A percentile compares a stretch with the other conserved stretches of the same genome.
Evolutionary conservation across 2,329 filamentous ascomycete genomes (phyloP).

Genomic region (Aspergillus unguis): DNA sequence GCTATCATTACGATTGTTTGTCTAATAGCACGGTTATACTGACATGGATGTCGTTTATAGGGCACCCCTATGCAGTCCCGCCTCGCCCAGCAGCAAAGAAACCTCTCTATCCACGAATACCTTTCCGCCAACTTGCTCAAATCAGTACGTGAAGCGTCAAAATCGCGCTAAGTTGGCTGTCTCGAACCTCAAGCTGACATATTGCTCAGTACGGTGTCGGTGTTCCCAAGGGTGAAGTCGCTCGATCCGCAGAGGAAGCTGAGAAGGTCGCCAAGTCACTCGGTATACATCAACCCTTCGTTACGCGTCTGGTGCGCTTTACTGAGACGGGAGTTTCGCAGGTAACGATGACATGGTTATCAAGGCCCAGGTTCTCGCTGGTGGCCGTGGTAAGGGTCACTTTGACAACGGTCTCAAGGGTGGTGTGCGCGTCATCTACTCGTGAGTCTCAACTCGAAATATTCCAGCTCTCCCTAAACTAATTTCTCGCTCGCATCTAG

Average conservation of each 20-base stretch:
- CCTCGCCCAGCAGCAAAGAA: conserved; percentile 72
- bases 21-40: conserved; percentile 41
- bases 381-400: conserved; percentile 93
- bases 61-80: conserved; percentile 54
- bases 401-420: conserved; percentile 99
- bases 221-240: conserved; percentile 85
- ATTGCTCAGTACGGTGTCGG: conserved; percentile 78
- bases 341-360: conserved; percentile 94
- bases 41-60: conserved; percentile 48
- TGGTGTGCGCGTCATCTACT: conserved; percentile 98
- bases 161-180: not conserved
- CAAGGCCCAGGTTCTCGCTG: conserved; percentile 98
- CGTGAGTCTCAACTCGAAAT: conserved; percentile 50
- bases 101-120: conserved; percentile 97
- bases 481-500: conserved; percentile 34
- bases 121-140: conserved; percentile 88
- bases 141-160: conserved; percentile 43
- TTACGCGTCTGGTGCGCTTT: conserved; percentile 8
- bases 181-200: conserved; percentile 21
- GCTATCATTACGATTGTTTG: conserved; percentile 1
- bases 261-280: conserved; percentile 88
- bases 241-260: conserved; percentile 78
- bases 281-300: conserved; percentile 49
- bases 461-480: conserved; percentile 9
- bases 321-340: conserved; percentile 27